Evolutionary conservation across 768 basidiomycete genomes (phyloP).

Genomic region (Cystofilobasidium capitatum): DNA sequence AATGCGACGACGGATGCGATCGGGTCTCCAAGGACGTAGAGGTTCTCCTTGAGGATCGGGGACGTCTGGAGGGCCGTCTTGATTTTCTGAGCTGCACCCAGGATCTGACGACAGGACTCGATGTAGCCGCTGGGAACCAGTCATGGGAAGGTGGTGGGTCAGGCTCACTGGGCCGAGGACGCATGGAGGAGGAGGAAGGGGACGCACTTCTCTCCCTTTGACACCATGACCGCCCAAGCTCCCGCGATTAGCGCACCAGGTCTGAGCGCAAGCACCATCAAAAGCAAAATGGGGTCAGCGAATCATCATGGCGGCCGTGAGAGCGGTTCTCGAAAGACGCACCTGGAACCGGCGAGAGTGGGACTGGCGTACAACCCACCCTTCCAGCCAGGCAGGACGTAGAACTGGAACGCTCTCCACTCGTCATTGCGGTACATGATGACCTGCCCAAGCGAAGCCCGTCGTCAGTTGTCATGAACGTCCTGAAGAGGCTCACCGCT

Average conservation of each 20-base stretch:
- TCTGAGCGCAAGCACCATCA: slow-evolving; percentile 40
- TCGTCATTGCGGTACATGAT: slow-evolving; percentile 71
- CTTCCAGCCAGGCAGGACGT: slow-evolving; percentile 36
- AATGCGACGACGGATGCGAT: slow-evolving; percentile 87
- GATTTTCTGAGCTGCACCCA: slow-evolving; percentile 55
- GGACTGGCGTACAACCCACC: slow-evolving; percentile 70
- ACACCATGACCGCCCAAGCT: slow-evolving; percentile 90
- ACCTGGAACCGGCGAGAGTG: slow-evolving; percentile 22
- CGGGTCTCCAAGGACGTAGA: slow-evolving; percentile 82
- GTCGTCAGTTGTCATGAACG: no score
- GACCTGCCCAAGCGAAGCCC: no score
- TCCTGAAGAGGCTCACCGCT: no score
- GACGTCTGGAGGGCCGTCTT: slow-evolving; percentile 61
- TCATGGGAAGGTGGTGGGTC: no score
- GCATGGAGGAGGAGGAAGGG: neutral
- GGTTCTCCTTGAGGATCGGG: slow-evolving; percentile 48
- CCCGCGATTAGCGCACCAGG: slow-evolving; percentile 89
- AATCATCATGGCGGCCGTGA: neutral
- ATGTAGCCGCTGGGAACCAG: slow-evolving; percentile 75
- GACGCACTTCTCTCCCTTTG: neutral
- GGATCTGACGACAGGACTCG: slow-evolving; percentile 71
- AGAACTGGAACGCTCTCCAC: slow-evolving; percentile 27
- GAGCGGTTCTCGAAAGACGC: neutral
- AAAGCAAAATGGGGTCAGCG: neutral
- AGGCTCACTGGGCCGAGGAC: no score